Conservation (phyloP, 106 monocot species). For the Allium sativum region DNA sequence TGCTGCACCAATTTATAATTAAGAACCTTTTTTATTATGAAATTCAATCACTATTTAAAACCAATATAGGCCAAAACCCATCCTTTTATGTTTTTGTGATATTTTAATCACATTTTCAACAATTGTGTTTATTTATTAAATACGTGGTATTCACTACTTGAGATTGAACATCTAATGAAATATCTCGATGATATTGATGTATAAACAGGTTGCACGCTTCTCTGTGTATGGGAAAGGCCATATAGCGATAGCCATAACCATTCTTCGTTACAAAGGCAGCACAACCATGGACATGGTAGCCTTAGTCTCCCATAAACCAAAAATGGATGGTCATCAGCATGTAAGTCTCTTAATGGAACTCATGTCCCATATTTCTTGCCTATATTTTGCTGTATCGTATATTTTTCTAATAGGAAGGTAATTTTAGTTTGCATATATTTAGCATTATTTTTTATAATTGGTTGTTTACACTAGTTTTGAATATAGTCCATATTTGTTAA, state of each 20-base stretch:
- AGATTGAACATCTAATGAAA: not conserved
- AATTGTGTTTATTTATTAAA: not conserved
- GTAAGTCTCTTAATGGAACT: conserved; percentile 37
- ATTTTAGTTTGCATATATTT: not conserved
- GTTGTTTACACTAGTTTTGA: not conserved
- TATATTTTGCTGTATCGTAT: conserved; percentile 91
- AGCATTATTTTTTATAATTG: not conserved
- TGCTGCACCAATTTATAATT: too few species aligned
- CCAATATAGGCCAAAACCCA: too few species aligned
- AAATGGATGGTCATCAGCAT: conserved; percentile 26
- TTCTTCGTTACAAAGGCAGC: conserved; percentile 89
- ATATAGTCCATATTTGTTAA: not conserved
- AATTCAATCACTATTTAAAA: too few species aligned
- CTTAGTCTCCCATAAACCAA: conserved; percentile 41
- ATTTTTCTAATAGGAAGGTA: conserved; percentile 96
- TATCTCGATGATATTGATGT: not conserved
- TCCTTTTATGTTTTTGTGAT: too few species aligned
- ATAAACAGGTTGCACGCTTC: conserved; percentile 79
- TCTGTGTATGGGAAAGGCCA: conserved; percentile 88
- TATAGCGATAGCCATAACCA: conserved; percentile 50
- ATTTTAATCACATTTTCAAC: too few species aligned
- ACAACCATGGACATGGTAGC: conserved; percentile 69
- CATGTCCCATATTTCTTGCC: conserved; percentile 90
- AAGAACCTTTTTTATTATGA: too few species aligned
- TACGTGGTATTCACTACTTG: too few species aligned